Base-by-base conservation (phyloP, 2,329 filamentous ascomycete species). In the Juglanconis sp. region DNA sequence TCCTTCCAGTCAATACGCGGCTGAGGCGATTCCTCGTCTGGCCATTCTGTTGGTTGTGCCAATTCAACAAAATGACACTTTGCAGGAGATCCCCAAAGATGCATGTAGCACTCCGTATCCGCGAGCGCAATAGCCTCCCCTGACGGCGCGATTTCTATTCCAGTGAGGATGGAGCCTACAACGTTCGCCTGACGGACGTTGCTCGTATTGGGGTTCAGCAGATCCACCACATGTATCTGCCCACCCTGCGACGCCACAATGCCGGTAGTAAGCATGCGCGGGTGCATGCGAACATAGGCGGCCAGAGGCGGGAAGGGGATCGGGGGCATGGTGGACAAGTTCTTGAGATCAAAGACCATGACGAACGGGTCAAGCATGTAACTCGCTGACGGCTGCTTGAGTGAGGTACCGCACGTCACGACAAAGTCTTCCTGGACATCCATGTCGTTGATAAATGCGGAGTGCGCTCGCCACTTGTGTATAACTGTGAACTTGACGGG, bases 261-360 rank as follows among this genome's bases (percentile, higher is more conserved):
- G 68, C 91, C 94, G 0, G 96, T 98, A 0, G 95, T 97, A 24
- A 92, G 89, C 84, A 99, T 90, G 68, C 92, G 89, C 1, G 96
- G 95, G 72, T 99, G 95, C 90, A 99, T 95, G 61, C 95, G 88
- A 47, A 97, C 93, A 77, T 92, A 96, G 40, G 95, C 94, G 42
- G 94, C 95, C 9, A 95, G 92, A 2, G 92, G 89, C 60, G 95
- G 94, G 66, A 89, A 99, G 0, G 95, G 91, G 47, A 99, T 94
- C 0, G 95, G 95, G 4, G 92, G 89, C 71, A 97, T 85, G 30
- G 92, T 92, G 17, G 86, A 84, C 77, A 97, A 84, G 50, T 92
- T 95, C 76, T 96, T 96, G 51, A 99, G 81, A 70, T 98, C 94
- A 70, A 96, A 98, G 38, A 98, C 92, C 67, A 97, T 96, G 61